Evolutionary conservation across 2,329 filamentous ascomycete genomes (phyloP), one percentile per base, ranked within the genome.

Genomic region (Calonectria ilicicola): DNA sequence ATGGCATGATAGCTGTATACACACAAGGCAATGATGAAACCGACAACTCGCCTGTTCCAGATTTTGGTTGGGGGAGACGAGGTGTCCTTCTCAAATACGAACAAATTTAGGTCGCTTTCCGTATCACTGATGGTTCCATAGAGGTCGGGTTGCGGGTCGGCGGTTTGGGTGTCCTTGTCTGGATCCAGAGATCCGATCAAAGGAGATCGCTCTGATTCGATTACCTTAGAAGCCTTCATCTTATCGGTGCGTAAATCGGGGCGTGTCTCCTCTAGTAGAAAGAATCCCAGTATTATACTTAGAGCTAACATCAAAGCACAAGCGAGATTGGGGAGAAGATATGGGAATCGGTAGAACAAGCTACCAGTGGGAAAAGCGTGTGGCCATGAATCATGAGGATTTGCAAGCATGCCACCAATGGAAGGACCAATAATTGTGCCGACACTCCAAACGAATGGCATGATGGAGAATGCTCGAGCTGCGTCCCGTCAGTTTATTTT

Each of bases 1-100:
- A 98, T 98, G 44, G 93, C 95, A 84, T 98, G 96, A 82, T 98
- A 98, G 5, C 95, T 97, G 85, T 98, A 98, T 75, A 98, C 94
- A 53, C 93, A 94, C 60, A 98, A 86, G 1, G 96, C 93, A n/a
- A 95, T 80, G 46, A 97, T 91, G 66, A 98, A 90, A 83, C 94
- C 92, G 76, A 94, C 86, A 72, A 98, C 92, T 47, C 90, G 90
- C 83, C 87, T 87, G 82, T 85, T 87, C 83, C 89, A 90, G 72
- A 90, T 87, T 78, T 80, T 86, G 69, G 75, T 75, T 27, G 44
- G 53, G 2, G 81, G 77, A 70, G 80, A 82, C 5, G 75, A 77
- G 78, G 76, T 84, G 85, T 86, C 82, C 60, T 78, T 78, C 27
- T 74, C 80, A 56, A 60, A 78, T 75, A 72, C 80, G 78, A 72